Conservation (phyloP, 2,329 filamentous ascomycete genomes). For the Aspergillus pseudoviridinutans region DNA sequence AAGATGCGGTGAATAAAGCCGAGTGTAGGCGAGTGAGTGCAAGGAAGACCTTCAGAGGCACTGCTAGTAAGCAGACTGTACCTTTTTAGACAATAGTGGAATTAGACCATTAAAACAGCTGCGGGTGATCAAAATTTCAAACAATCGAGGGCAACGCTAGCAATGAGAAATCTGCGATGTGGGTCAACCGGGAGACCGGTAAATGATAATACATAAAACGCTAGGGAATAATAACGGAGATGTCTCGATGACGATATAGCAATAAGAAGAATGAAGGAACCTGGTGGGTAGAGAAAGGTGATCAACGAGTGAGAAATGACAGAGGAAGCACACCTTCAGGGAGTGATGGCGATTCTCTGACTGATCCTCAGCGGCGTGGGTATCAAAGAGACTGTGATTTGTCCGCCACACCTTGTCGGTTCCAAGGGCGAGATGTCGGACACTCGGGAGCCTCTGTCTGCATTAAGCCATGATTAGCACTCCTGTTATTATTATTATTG, state of each 20-base stretch:
- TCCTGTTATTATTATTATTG: neutral
- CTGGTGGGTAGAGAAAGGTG: neutral
- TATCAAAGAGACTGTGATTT: neutral
- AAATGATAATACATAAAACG: slow-evolving; percentile 2
- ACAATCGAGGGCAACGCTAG: neutral
- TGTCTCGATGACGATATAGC: neutral
- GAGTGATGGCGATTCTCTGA: neutral
- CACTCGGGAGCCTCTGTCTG: neutral
- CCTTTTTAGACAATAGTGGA: neutral
- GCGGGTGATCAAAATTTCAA: neutral
- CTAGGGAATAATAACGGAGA: neutral
- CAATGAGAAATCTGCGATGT: slow-evolving; percentile 2
- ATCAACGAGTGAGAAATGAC: neutral
- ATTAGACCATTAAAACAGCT: neutral
- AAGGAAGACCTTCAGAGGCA: neutral
- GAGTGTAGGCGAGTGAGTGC: neutral
- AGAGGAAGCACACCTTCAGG: neutral
- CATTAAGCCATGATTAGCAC: neutral
- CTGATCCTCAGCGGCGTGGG: neutral
- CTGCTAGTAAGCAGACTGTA: neutral
- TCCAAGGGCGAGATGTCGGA: neutral
- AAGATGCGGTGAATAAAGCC: neutral
- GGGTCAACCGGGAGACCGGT: slow-evolving; percentile 6
- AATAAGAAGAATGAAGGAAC: neutral
- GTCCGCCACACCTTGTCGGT: neutral